Percentiles rank a stretch among this genome's conserved stretches.
These are phyloP conservation scores for Corinectria fuckeliana DNA, from an alignment of 2,329 filamentous ascomycete genomes.

Conservation along the genomic window DNA sequence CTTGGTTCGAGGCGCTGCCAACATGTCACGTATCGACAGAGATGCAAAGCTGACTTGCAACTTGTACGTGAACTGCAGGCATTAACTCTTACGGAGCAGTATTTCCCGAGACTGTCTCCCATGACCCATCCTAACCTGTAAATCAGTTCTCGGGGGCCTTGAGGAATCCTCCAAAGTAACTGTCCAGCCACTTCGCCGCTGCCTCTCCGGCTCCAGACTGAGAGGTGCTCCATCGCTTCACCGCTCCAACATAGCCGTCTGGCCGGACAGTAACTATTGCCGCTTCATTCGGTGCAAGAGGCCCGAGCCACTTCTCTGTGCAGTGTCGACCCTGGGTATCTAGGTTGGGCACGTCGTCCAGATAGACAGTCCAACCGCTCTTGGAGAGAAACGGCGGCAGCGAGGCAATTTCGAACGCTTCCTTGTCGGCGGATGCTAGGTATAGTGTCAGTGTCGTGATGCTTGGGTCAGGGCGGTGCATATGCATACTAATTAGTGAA, in stretches of 20 bases:
- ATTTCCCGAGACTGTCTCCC: neutral
- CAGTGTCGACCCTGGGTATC: constrained; percentile 21
- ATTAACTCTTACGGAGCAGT: neutral
- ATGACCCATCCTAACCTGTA: neutral
- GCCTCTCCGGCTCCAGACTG: constrained; percentile 6
- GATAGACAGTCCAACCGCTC: constrained; percentile 26
- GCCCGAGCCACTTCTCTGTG: constrained; percentile 37
- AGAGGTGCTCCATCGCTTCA: constrained; percentile 17
- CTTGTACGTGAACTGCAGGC: neutral
- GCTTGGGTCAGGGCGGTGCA: neutral
- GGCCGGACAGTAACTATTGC: constrained; percentile 29
- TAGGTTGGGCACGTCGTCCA: constrained; percentile 20
- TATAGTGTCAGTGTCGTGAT: neutral
- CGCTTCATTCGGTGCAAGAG: constrained; percentile 19
- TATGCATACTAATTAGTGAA: constrained; percentile 63
- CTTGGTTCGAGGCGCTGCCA: too few species aligned
- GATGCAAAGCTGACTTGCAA: neutral
- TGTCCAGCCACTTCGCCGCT: constrained; percentile 22
- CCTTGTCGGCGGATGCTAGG: constrained; percentile 23
- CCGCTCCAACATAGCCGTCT: constrained; percentile 33
- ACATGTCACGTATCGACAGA: neutral
- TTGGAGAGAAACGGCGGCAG: constrained; percentile 15
- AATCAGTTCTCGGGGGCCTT: constrained; percentile 1
- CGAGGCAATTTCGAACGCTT: constrained; percentile 22
- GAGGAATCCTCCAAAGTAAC: constrained; percentile 22